Conservation (phyloP, 257 asterid species). For the Nicotiana tabacum region DNA sequence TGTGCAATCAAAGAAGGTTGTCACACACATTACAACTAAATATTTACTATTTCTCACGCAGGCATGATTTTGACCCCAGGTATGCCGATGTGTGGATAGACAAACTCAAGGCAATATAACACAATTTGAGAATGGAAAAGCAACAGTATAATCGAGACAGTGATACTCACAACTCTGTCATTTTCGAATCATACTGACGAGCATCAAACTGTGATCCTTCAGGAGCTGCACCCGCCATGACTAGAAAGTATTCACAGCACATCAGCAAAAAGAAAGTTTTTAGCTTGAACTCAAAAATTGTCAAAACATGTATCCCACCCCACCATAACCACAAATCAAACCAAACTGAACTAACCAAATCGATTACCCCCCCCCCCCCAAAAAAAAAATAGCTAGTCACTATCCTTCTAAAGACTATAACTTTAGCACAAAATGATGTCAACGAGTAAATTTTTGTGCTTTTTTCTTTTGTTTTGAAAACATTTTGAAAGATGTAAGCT, state of each 20-base stretch:
- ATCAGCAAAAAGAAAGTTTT: neutral
- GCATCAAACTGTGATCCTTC: slow-evolving; percentile 15
- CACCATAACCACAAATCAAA: neutral
- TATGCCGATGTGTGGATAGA: neutral
- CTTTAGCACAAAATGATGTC: neutral
- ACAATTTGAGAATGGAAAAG: neutral
- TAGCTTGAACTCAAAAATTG: neutral
- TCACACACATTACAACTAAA: neutral
- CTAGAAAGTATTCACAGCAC: neutral
- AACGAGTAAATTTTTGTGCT: neutral
- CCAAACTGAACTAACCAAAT: neutral
- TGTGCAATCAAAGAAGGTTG: neutral
- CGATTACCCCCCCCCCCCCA: no score
- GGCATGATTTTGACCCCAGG: neutral
- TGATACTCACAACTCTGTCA: slow-evolving; percentile 11
- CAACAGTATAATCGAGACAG: neutral
- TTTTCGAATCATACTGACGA: neutral
- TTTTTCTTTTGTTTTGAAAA: neutral
- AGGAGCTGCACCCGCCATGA: slow-evolving; percentile 8
- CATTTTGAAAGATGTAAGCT: neutral
- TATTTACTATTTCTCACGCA: neutral
- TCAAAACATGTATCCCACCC: neutral
- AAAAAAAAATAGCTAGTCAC: neutral
- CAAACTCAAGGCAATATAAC: neutral
- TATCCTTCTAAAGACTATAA: neutral